These are phyloP conservation scores for Paecilomyces variotii DNA, from an alignment of 2,329 filamentous ascomycete genomes.

Conservation along the genomic window DNA sequence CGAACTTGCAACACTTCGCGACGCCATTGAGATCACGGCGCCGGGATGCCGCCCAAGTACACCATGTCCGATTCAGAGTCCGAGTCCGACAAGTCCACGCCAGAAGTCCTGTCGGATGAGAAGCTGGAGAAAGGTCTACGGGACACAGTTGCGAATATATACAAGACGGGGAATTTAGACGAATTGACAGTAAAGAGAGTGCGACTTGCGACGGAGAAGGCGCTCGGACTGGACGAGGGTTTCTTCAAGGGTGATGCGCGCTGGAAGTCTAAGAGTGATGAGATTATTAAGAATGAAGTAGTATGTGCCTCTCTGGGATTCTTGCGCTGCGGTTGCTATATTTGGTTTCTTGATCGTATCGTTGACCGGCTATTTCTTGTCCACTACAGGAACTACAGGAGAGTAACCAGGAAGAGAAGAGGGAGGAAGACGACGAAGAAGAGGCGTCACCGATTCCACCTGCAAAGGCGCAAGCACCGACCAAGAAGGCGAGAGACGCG, in stretches of 20 bases:
- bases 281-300: constrained; percentile 47
- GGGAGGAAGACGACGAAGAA: constrained; percentile 7
- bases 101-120: constrained; percentile 21
- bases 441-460: constrained; percentile 5
- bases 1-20: background rate
- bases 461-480: constrained; percentile 9
- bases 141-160: constrained; percentile 29
- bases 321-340: background rate
- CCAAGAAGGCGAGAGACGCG: constrained; percentile 12
- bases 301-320: constrained; percentile 22
- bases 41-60: constrained; percentile 21
- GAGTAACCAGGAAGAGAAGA: constrained; percentile 6
- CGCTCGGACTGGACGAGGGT: constrained; percentile 43
- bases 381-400: constrained; percentile 25
- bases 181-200: constrained; percentile 52
- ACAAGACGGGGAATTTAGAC: constrained; percentile 34
- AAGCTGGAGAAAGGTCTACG: constrained; percentile 31
- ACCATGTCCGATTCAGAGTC: constrained; percentile 24
- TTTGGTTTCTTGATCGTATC: background rate
- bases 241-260: constrained; percentile 47
- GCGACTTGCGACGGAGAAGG: constrained; percentile 44
- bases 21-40: background rate
- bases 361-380: background rate
- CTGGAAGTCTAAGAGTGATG: constrained; percentile 51
- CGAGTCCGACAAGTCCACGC: constrained; percentile 14